Conservation (phyloP, 352 stramenopile species). For the Phytophthora syringae region DNA sequence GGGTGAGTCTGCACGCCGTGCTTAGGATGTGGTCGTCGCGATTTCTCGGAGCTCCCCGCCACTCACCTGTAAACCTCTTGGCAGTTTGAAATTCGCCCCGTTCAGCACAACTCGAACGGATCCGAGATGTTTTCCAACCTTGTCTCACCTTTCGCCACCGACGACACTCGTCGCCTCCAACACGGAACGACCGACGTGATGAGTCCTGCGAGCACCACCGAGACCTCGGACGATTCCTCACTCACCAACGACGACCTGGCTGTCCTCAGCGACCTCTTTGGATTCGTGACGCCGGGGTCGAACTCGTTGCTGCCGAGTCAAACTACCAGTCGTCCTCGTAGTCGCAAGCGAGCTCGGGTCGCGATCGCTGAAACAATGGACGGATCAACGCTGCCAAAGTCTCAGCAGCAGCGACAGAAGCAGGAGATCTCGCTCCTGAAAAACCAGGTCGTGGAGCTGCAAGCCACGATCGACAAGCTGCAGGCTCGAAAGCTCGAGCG, state of each 20-base stretch:
- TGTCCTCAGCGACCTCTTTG: constrained; percentile 37
- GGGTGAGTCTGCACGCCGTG: constrained; percentile 1
- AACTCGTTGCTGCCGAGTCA: background rate
- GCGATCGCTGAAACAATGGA: too few species aligned
- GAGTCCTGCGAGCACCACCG: constrained; percentile 22
- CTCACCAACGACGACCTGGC: constrained; percentile 36
- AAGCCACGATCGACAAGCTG: constrained; percentile 28
- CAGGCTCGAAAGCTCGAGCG: constrained; percentile 33
- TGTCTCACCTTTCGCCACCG: constrained; percentile 11
- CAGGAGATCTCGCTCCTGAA: constrained; percentile 40
- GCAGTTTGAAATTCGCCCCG: constrained; percentile 31
- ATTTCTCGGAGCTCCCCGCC: constrained; percentile 24
- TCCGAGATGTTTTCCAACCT: constrained; percentile 23
- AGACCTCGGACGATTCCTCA: constrained; percentile 29
- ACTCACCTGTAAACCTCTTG: constrained; percentile 20
- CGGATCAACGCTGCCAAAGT: constrained; percentile 26
- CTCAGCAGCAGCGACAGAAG: constrained; percentile 45
- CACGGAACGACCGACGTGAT: background rate
- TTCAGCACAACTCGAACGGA: background rate
- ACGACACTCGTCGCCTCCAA: too few species aligned
- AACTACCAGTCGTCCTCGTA: background rate
- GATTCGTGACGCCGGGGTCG: constrained; percentile 6
- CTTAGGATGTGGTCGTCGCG: constrained; percentile 20
- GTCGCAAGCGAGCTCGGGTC: constrained; percentile 25
- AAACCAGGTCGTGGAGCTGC: constrained; percentile 35